These are phyloP conservation scores for Kodamaea hsintzibuensis DNA, from an alignment of 805 yeast genomes.

Conservation along the genomic window DNA sequence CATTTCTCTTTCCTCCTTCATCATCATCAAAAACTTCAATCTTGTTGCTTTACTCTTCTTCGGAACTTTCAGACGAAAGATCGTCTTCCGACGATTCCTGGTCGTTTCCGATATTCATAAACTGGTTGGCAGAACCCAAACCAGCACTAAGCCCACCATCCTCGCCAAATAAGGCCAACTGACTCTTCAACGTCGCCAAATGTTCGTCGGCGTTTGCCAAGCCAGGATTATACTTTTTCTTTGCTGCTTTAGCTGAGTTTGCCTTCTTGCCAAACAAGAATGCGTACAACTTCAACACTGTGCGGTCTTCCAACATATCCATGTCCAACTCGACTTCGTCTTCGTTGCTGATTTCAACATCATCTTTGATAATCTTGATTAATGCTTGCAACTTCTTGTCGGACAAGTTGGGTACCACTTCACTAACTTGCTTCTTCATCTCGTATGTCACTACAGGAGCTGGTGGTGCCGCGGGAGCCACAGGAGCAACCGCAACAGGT, in stretches of 20 bases:
- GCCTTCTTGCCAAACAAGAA: constrained; percentile 58
- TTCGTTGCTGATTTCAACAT: constrained; percentile 60
- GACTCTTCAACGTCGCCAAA: constrained; percentile 65
- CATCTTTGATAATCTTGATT: constrained; percentile 80
- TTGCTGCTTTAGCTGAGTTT: constrained; percentile 42
- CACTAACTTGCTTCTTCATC: constrained; percentile 93
- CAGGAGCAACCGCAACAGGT: constrained; percentile 13
- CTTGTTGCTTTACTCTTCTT: constrained; percentile 58
- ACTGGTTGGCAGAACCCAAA: constrained; percentile 22
- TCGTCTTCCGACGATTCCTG: constrained; percentile 53
- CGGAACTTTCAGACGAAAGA: constrained; percentile 61
- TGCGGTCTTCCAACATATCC: constrained; percentile 84
- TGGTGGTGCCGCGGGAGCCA: constrained; percentile 24
- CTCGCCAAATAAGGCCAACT: constrained; percentile 46
- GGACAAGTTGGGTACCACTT: constrained; percentile 72
- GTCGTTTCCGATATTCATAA: constrained; percentile 34
- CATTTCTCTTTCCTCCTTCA: neutral
- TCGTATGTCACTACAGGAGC: constrained; percentile 73
- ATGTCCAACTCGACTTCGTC: constrained; percentile 92
- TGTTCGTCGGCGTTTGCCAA: constrained; percentile 42
- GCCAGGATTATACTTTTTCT: constrained; percentile 38
- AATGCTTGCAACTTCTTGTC: constrained; percentile 84
- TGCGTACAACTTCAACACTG: constrained; percentile 80
- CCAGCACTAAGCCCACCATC: constrained; percentile 24
- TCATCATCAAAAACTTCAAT: no score